Evolutionary conservation across 2,329 filamentous ascomycete genomes (phyloP).

Genomic region (Colletotrichum godetiae): DNA sequence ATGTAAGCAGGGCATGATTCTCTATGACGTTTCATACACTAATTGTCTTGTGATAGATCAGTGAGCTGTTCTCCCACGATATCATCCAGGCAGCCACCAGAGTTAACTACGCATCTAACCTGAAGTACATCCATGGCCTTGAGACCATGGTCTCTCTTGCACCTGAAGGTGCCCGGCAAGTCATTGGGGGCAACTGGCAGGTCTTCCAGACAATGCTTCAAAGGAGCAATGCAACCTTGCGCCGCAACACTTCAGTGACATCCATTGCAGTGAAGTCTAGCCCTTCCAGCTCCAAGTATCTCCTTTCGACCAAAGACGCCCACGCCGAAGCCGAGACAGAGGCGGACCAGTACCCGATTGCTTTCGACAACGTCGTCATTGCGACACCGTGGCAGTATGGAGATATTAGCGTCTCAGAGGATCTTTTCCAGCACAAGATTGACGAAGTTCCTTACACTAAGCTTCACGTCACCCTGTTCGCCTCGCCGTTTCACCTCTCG

Average conservation of each 20-base stretch:
- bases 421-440: constrained; percentile 76
- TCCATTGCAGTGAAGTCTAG: constrained; percentile 63
- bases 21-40: neutral
- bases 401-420: constrained; percentile 71
- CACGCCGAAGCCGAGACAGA: constrained; percentile 36
- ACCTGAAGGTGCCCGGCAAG: constrained; percentile 82
- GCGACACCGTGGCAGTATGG: constrained; percentile 88
- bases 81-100: constrained; percentile 91
- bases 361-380: constrained; percentile 84
- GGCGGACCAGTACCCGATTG: constrained; percentile 56
- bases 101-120: constrained; percentile 94
- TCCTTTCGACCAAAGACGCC: constrained; percentile 51
- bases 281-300: constrained; percentile 55
- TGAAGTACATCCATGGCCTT: constrained; percentile 86
- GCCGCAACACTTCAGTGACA: constrained; percentile 75
- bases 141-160: constrained; percentile 94
- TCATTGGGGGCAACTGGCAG: constrained; percentile 90
- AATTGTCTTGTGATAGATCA: constrained; percentile 58
- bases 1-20: constrained; percentile 48
- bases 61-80: constrained; percentile 76
- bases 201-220: constrained; percentile 89
- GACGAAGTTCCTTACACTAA: constrained; percentile 87
- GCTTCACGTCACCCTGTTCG: constrained; percentile 90
- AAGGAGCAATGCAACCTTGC: constrained; percentile 68
- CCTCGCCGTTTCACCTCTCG: constrained; percentile 79